These are phyloP conservation scores for Tricholoma furcatifolium DNA, from an alignment of 768 basidiomycete species.

Conservation along the genomic window DNA sequence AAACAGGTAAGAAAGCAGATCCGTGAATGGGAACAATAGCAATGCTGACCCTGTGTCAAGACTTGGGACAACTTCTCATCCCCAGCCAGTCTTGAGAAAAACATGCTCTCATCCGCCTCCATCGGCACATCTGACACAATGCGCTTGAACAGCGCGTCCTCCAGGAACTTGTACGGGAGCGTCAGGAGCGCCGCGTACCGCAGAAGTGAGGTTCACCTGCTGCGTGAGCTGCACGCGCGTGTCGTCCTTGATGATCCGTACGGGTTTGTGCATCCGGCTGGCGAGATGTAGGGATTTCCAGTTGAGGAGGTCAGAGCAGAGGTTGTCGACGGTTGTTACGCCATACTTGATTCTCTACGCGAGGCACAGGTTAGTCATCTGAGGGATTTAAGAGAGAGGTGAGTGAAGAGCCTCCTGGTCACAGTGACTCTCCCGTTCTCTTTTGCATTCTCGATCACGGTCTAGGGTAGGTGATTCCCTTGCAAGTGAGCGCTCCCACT, in stretches of 20 bases:
- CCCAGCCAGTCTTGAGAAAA: conserved; percentile 71
- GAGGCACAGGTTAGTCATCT: background rate
- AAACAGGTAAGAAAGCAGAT: background rate
- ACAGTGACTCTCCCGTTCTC: background rate
- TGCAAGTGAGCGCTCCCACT: conserved; percentile 13
- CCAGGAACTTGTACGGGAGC: conserved; percentile 79
- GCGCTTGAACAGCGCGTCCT: conserved; percentile 78
- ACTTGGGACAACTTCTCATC: conserved; percentile 55
- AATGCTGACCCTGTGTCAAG: conserved; percentile 50
- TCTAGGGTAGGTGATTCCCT: background rate
- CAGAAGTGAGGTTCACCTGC: conserved; percentile 91
- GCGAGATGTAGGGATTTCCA: conserved; percentile 94
- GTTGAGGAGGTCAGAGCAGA: conserved; percentile 87
- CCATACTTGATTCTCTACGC: conserved; percentile 93
- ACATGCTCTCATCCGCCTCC: conserved; percentile 70
- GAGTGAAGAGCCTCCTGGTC: no score
- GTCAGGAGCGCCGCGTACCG: conserved; percentile 85
- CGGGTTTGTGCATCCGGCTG: conserved; percentile 96
- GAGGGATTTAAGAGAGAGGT: background rate
- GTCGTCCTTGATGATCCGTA: conserved; percentile 90
- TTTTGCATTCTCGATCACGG: background rate
- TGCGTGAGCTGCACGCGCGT: conserved; percentile 89
- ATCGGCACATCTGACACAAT: conserved; percentile 53
- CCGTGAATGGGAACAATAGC: background rate
- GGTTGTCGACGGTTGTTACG: conserved; percentile 85